Base-by-base conservation (phyloP, 805 yeast genomes). In the Barnettozyma siamensis region DNA sequence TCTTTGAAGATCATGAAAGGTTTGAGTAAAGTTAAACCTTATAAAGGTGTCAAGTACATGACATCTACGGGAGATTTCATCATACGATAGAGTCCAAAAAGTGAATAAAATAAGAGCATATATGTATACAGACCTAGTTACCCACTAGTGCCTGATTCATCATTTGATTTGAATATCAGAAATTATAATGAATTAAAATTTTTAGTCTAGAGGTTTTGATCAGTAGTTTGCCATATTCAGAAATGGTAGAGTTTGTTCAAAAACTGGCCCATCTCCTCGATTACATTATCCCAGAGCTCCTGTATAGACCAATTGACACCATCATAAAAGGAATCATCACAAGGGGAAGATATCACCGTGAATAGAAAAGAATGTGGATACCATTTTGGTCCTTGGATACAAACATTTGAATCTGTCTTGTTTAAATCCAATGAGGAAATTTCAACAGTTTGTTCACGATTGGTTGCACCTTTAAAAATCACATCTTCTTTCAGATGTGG, bases 1-100 rank as follows among this genome's bases (percentile, higher is more conserved):
- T 69, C 81, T 23, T 63, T 88, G 46, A 74, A 76, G 52, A 72
- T 87, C 15, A 51, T 69, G 7, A 69, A 76, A 48, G 88, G 91
- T 0, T 51, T 78, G 42, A 74, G 75, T 6, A 78, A 76, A 3
- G 81, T 77, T 10, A 82, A 80, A 54, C 95, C 96, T 0, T 89
- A 78, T 67, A 89, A 88, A 59, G 98, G 98, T 1, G 96, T 89
- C 17, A 84, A 88, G 56, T 89, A 89, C 57, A 65, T 75, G 10
- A 79, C 95, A 6, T 63, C 64, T 41, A 71, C 84, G 0, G 84
- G 82, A 1, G 80, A 81, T 41, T 75, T 67, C 31, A 42, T 54
- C 16, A 56, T 56, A 40, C 45, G 51, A 42, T 50, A 34, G 15
- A 30, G 16, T 5, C 15, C 8, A 28, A 15, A 15, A 8, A 12